Conservation (phyloP, 2,329 filamentous ascomycete species). For the Aspergillus flavus region DNA sequence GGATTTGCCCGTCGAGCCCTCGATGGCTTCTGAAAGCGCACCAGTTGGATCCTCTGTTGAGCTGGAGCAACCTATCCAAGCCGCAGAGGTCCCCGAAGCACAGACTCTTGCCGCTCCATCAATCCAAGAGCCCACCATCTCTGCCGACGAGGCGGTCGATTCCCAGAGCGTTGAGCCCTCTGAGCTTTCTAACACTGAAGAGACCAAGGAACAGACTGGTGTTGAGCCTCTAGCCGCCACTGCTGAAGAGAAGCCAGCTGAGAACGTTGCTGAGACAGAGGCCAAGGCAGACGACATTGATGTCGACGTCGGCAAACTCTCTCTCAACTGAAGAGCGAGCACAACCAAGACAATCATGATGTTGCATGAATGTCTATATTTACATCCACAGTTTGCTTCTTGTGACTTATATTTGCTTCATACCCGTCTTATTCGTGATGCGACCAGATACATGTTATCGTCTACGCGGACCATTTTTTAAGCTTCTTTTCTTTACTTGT, state of each 20-base stretch:
- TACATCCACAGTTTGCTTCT: constrained; percentile 16
- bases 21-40: neutral
- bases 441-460: constrained; percentile 10
- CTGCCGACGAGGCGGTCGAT: neutral
- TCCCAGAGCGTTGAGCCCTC: neutral
- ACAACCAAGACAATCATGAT: neutral
- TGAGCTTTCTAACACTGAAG: neutral
- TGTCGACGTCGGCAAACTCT: constrained; percentile 29
- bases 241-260: constrained; percentile 13
- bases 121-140: neutral
- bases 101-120: constrained; percentile 5
- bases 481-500: constrained; percentile 6
- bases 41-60: neutral
- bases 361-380: neutral
- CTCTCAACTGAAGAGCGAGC: constrained; percentile 23
- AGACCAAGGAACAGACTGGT: constrained; percentile 1
- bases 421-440: constrained; percentile 21
- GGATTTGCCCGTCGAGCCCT: neutral
- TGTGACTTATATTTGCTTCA: constrained; percentile 19
- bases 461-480: constrained; percentile 7
- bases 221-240: neutral
- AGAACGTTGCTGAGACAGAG: constrained; percentile 15
- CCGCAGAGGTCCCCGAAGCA: constrained; percentile 4
- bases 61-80: neutral
- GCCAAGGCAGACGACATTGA: constrained; percentile 24